Evolutionary conservation across 1,284 basidiomycete species (phyloP), one percentile per base, ranked within the genome.

Genomic region (Cryptococcus deneoformans): DNA sequence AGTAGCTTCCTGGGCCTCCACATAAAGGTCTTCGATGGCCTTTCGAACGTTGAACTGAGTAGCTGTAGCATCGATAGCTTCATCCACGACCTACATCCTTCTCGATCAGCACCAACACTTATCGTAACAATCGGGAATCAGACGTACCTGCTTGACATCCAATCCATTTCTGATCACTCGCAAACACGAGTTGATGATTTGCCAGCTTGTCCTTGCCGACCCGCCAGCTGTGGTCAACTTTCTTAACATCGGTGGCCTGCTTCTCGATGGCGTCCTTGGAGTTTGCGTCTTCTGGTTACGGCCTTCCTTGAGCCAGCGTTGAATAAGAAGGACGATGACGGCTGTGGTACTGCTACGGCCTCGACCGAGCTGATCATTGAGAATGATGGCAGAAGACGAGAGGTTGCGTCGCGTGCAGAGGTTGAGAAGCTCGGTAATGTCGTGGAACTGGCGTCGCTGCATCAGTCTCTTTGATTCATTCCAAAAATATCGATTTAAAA

Each of bases 321-420:
- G 84, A 52, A 97, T 90, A 45, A 99, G 82, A 34, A 92, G 79
- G 46, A 98, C 81, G 55, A 97, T 85, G 50, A 94, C 89, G 6
- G 93, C 89, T 14, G 92, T 87, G 61, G 94, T 80, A 0, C 94
- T 96, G 61, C 90, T 93, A 66, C 96, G 83, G n/a, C 95, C 95
- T 38, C 92, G 82, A 3, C 95, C 95, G 3, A 99, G 84, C 77
- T 99, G 96, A 70, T 94, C 96, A 72, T 99, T 99, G 53, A 10
- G 84, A 29, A 99, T 87, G 60, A 99, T 89, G 0, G 93, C 91
- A 0, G 87, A 86, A 46, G 84, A 81, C 11, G 40, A 42, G 3
- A 87, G n/a, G n/a, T 88, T 83, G 35, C 86, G 85, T n/a, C 87
- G 81, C 46, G 91, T 81, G 44, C 93, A 89, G 0, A 94, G 83